Evolutionary conservation across 805 yeast species (phyloP), one percentile per base, ranked within the genome.

Genomic region (Isabelozyma rhagii): DNA sequence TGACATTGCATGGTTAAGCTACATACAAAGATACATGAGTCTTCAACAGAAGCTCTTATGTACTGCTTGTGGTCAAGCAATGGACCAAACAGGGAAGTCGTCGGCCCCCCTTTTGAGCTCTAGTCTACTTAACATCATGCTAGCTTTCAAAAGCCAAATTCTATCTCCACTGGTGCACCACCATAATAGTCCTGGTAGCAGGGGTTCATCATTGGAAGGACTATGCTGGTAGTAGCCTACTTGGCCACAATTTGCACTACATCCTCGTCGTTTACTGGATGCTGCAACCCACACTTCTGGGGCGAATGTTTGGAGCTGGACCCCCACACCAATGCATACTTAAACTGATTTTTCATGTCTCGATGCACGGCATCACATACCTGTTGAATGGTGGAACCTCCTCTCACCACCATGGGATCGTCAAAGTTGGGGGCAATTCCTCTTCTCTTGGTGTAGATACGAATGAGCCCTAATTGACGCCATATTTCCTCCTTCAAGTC

Each of bases 321-420:
- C 0, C 99, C 99, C 97, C 98, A 93, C 5, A 93, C 97, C 61
- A 91, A 70, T 0, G 98, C 98, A 65, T 92, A 91, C 66, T 91
- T 89, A 77, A 94, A 93, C 61, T 87, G 89, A 55, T 87, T 84
- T 62, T 91, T 92, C 77, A 93, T 87, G 60, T 92, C 97, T 58
- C 96, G 81, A 66, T 93, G 98, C 54, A 93, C 86, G 10, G 94
- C 80, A 63, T 93, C 92, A 73, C 99, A 93, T 28, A 93, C 89
- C 56, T 85, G 90, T 55, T 86, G 93, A 47, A 93, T 82, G 1
- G 94, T 77, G 6, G 96, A 85, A 48, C 84, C 80, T 49, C 77
- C 79, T 58, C 98, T 78, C 11, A 94, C 96, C 46, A 93, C 97
- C 80, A 92, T 79, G 1, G 99, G 98, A 52, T 92, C 97, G 45